These are phyloP conservation scores for Linum trigynum DNA, from an alignment of 345 rosid genomes.

Conservation along the genomic window DNA sequence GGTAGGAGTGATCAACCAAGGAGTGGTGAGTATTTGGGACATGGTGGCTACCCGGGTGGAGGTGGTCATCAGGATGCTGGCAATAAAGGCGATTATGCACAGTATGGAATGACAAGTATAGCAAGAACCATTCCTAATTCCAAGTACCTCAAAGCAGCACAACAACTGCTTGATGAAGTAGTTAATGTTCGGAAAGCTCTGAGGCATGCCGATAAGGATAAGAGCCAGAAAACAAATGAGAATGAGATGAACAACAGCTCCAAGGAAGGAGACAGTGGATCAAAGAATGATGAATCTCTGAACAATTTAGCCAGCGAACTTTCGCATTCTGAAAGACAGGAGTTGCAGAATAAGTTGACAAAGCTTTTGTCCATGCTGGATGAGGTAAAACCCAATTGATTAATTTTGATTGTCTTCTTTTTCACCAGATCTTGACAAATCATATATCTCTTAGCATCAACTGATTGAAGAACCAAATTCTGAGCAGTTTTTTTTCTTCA, in stretches of 20 bases:
- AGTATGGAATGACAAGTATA: conserved; percentile 41
- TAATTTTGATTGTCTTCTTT: background rate
- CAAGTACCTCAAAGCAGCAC: conserved; percentile 58
- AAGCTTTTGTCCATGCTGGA: conserved; percentile 59
- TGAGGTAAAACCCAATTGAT: conserved; percentile 35
- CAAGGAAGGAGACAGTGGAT: background rate
- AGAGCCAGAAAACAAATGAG: conserved; percentile 16
- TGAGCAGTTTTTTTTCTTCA: no score
- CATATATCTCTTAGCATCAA: background rate
- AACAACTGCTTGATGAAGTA: conserved; percentile 66
- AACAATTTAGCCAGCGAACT: conserved; percentile 19
- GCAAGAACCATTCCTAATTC: conserved; percentile 60
- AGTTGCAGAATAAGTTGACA: conserved; percentile 51
- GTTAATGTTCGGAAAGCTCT: conserved; percentile 40
- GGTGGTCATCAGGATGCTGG: conserved; percentile 29
- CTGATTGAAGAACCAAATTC: no score
- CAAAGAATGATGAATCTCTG: conserved; percentile 29
- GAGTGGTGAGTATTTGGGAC: conserved; percentile 38
- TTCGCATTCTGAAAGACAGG: conserved; percentile 44
- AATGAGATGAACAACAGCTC: conserved; percentile 21
- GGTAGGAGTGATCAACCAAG: conserved; percentile 47
- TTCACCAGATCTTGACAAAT: background rate
- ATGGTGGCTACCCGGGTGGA: conserved; percentile 26
- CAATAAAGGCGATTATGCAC: conserved; percentile 36
- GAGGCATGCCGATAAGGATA: conserved; percentile 37